Evolutionary conservation across 1,284 basidiomycete species (phyloP), one percentile per base, ranked within the genome.

Genomic region (Entoloma clypeatum): DNA sequence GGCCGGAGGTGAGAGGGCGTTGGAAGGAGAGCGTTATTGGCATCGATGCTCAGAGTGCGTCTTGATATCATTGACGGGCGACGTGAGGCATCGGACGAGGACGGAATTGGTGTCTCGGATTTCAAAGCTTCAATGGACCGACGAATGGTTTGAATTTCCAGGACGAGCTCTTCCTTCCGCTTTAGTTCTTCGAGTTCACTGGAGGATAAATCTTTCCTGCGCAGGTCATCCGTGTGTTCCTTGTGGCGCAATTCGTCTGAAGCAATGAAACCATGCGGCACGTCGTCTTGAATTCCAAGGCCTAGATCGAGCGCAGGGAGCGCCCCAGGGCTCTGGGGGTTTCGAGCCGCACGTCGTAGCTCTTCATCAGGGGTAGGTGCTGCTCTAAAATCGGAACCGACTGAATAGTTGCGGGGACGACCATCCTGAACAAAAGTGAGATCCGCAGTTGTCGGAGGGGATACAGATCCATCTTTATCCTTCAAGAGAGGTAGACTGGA

Each of bases 111-210:
- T 5, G 79, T 79, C 28, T 86, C 83, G 8, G 77, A 69, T 57
- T 79, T 79, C 36, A 90, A 65, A 2, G 75, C 66, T 36, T 88
- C 84, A 54, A 91, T 86, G 3, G 85, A 87, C 51, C 75, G 72
- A 31, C 87, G 76, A 45, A 91, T 85, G 8, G 74, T 81, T 53
- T 82, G 74, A 39, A 91, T 91, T 61, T 91, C 87, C 14, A 74
- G 69, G 36, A 86, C 63, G 3, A 91, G 70, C 33, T 77, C 76
- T 56, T 86, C 75, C 57, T 83, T 86, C 52, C 75, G 75, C 57
- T 70, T 76, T 17, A 82, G 55, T 24, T 81, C 79, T 44, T 79
- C 77, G 36, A 75, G 51, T 38, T 81, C 78, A 10, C 67, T 58
- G 14, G 69, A 56, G 22, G 70, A 60, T 21, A 61, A 59, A 31